These are phyloP conservation scores for Gillenia trifoliata DNA, from an alignment of 306 rosid genomes.

Conservation along the genomic window DNA sequence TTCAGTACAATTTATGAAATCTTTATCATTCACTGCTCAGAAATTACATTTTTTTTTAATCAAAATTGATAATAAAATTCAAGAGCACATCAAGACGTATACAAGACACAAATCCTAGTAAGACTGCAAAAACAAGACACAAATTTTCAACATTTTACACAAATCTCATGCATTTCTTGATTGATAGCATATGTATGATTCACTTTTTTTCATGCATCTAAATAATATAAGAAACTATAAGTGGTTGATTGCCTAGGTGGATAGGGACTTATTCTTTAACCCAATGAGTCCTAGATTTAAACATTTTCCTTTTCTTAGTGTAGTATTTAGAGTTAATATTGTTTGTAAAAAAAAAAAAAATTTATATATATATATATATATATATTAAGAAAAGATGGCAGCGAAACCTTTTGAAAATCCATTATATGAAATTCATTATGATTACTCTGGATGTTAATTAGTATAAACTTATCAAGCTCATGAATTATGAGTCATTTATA, in stretches of 20 bases:
- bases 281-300: no score
- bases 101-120: no score
- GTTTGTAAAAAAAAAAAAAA: no score
- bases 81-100: no score
- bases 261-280: background rate
- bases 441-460: background rate
- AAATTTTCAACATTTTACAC: background rate
- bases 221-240: no score
- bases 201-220: no score
- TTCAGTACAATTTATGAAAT: background rate
- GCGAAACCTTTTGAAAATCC: background rate
- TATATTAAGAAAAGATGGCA: background rate
- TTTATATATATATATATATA: no score
- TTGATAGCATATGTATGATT: background rate
- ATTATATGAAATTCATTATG: background rate
- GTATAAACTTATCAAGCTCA: background rate
- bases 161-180: background rate
- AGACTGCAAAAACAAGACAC: background rate
- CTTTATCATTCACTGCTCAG: background rate
- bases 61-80: no score
- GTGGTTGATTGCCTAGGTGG: background rate
- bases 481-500: background rate
- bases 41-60: background rate
- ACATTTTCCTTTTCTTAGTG: no score
- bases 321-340: no score